Evolutionary conservation across 2,329 filamentous ascomycete species (phyloP).

Genomic region (Alternaria arborescens): DNA sequence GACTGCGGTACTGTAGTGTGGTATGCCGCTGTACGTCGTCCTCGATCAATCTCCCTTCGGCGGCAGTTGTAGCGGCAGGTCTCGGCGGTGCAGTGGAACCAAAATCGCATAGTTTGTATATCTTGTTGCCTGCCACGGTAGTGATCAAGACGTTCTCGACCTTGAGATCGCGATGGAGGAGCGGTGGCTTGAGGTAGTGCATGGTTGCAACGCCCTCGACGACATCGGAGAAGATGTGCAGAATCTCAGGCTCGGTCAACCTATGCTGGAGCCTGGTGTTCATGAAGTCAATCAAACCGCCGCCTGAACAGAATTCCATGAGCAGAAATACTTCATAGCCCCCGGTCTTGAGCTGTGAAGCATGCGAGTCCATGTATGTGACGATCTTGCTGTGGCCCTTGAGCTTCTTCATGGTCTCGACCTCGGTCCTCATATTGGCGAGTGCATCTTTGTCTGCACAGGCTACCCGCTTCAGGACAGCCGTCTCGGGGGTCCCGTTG

Average conservation of each 20-base stretch:
- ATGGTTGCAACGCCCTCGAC: constrained; percentile 97
- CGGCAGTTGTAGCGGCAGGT: constrained; percentile 83
- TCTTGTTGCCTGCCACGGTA: constrained; percentile 67
- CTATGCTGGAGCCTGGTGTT: constrained; percentile 96
- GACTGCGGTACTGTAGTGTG: constrained; percentile 95
- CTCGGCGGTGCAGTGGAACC: constrained; percentile 86
- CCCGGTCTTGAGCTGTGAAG: constrained; percentile 88
- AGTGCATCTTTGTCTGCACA: constrained; percentile 95
- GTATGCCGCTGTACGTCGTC: constrained; percentile 98
- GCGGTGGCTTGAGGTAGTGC: constrained; percentile 95
- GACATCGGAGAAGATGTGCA: constrained; percentile 96
- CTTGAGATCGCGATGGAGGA: constrained; percentile 94
- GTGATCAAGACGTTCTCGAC: constrained; percentile 97
- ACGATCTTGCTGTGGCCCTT: constrained; percentile 97
- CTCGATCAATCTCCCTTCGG: constrained; percentile 90
- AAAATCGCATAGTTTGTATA: constrained; percentile 98
- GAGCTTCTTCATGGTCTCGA: constrained; percentile 99
- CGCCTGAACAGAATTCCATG: constrained; percentile 97
- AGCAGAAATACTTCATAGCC: constrained; percentile 98
- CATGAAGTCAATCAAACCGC: constrained; percentile 99
- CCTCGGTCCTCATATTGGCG: constrained; percentile 96
- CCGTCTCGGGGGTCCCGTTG: constrained; percentile 78
- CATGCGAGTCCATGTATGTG: constrained; percentile 98
- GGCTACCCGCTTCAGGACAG: constrained; percentile 92
- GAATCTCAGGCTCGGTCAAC: constrained; percentile 94